Base-by-base conservation (phyloP, 2,329 filamentous ascomycete species). In the Cladophialophora chaetospira region DNA sequence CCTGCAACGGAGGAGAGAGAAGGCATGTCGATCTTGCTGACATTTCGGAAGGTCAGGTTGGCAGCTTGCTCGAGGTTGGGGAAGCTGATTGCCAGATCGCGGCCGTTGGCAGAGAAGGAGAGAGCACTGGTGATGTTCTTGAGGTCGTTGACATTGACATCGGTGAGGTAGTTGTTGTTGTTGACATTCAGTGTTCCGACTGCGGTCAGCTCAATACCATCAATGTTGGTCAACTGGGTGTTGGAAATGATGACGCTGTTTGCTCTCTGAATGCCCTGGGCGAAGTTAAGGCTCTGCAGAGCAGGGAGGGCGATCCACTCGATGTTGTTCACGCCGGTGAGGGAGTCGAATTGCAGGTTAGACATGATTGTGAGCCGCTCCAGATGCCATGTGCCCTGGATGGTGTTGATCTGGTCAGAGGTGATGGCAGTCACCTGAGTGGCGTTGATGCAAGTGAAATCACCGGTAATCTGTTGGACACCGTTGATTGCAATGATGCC, bases 111-210 rank as follows among this genome's bases (percentile, higher is more conserved):
- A 67, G 86, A 84, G 71, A 99, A 85, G 68, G 82, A 85, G 51
- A 97, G 78, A 44, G 80, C 73, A 55, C 82, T 79, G 64, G 82
- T 88, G 67, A 96, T 83, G 77, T 89, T 93, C 72, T 81, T 81
- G 57, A 97, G 81, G 71, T 88, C 83, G 74, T 91, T 89, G 64
- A 78, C 74, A 70, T 84, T 83, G 78, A 95, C 89, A 60, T 79
- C 80, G 70, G 82, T 84, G 67, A 99, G 82, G 71, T 88, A 87
- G 61, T 78, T 78, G 85, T 97, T 97, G 86, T 96, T 96, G 82
- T 89, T 88, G 75, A 99, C 88, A 73, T 89, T 80, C 72, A 99
- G 83, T 65, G 78, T 80, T 55, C 83, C 81, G 53, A 91, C 86
- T n/a, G 82, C 81, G 63, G 84, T 75, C 63, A 97, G 81, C 72